These are phyloP conservation scores for Madurella fahalii DNA, from an alignment of 2,329 filamentous ascomycete genomes.

Conservation along the genomic window DNA sequence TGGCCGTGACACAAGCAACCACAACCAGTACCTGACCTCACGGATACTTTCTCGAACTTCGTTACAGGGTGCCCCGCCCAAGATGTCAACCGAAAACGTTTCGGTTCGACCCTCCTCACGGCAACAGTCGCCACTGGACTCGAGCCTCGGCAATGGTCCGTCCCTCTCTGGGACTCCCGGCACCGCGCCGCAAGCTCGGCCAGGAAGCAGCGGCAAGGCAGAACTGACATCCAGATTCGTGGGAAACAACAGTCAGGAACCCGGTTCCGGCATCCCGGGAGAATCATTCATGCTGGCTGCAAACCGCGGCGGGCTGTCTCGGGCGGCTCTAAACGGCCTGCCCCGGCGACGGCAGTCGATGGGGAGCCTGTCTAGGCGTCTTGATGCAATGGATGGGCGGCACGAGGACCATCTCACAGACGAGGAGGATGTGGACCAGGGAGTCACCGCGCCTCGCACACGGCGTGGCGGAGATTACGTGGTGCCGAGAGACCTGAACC, in stretches of 20 bases:
- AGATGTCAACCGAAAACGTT: slow-evolving; percentile 60
- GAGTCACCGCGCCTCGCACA: slow-evolving; percentile 9
- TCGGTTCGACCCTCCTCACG: slow-evolving; percentile 42
- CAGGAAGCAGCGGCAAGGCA: slow-evolving; percentile 41
- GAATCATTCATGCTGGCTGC: slow-evolving; percentile 30
- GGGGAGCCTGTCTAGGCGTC: slow-evolving; percentile 33
- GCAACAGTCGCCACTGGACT: slow-evolving; percentile 34
- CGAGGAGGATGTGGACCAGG: slow-evolving; percentile 38
- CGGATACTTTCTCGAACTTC: slow-evolving; percentile 61
- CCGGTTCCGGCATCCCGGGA: slow-evolving; percentile 46
- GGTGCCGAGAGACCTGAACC: slow-evolving; percentile 53
- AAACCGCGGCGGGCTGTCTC: slow-evolving; percentile 8
- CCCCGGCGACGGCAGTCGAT: slow-evolving; percentile 41
- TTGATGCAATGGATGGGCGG: slow-evolving; percentile 7
- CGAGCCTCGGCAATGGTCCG: slow-evolving; percentile 25
- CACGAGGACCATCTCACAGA: slow-evolving; percentile 26
- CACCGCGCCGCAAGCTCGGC: slow-evolving; percentile 24
- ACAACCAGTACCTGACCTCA: slow-evolving; percentile 64
- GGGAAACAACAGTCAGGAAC: slow-evolving; percentile 35
- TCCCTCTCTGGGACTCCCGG: slow-evolving; percentile 21
- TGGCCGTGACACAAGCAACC: slow-evolving; percentile 42
- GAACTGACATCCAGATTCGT: slow-evolving; percentile 59
- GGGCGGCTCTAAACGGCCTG: slow-evolving; percentile 27
- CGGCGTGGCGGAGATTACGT: slow-evolving; percentile 37
- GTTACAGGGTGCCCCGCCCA: slow-evolving; percentile 57